phyloP scores from a whole-genome alignment of 495 filamentous ascomycete species.

The Hypoxylon crocopeplum region DNA sequence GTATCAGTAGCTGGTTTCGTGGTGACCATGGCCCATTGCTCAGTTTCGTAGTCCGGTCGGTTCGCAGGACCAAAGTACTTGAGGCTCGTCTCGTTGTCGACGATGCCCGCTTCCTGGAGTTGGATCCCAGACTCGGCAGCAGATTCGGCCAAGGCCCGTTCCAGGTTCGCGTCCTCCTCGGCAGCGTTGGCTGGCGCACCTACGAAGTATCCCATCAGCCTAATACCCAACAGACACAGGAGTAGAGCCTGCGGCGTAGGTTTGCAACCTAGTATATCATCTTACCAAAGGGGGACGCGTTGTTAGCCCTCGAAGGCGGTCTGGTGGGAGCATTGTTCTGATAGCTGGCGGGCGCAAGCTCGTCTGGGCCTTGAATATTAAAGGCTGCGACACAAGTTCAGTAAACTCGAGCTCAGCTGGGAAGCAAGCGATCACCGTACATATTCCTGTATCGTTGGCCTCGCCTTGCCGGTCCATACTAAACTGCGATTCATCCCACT shows the following conservation, averaged over 20 bases:
- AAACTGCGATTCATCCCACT: conserved; percentile 58
- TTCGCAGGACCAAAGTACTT: conserved; percentile 74
- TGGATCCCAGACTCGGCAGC: conserved; percentile 42
- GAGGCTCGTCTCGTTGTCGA: conserved; percentile 37
- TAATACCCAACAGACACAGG: conserved; percentile 19
- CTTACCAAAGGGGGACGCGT: conserved; percentile 52
- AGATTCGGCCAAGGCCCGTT: conserved; percentile 51
- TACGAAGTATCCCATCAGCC: conserved; percentile 34
- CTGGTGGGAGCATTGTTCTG: conserved; percentile 65
- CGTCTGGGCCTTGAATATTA: conserved; percentile 62
- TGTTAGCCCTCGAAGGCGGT: conserved; percentile 71
- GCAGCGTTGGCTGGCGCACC: conserved; percentile 52
- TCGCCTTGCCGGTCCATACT: conserved; percentile 53
- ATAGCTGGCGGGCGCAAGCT: conserved; percentile 44
- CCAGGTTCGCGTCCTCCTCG: conserved; percentile 64
- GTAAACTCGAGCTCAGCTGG: conserved; percentile 17
- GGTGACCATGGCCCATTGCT: conserved; percentile 77
- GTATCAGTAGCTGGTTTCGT: conserved; percentile 45
- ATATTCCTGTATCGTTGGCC: conserved; percentile 38
- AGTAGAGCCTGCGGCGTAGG: conserved; percentile 39
- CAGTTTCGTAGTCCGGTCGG: conserved; percentile 72
- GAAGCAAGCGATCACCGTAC: conserved; percentile 27
- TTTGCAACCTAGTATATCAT: conserved; percentile 46
- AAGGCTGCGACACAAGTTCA: conserved; percentile 52
- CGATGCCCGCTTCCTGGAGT: conserved; percentile 56